These are phyloP conservation scores for Podospora tetraspora DNA, from an alignment of 495 filamentous ascomycete species.

Conservation along the genomic window DNA sequence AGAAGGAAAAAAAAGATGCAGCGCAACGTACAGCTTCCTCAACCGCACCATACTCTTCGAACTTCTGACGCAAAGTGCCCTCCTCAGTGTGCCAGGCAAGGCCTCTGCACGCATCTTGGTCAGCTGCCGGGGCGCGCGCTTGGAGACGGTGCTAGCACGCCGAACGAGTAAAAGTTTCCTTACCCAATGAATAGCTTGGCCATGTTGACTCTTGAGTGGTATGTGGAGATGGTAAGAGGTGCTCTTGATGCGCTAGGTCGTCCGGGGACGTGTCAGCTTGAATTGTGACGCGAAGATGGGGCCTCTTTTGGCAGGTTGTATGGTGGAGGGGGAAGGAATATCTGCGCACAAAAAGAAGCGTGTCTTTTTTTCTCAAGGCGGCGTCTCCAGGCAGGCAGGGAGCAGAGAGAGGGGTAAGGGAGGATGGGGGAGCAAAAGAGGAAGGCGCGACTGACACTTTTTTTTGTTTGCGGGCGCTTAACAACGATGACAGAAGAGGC, in stretches of 20 bases:
- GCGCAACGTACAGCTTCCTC: conserved; percentile 82
- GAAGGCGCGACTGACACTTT: conserved; percentile 12
- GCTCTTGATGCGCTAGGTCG: not conserved
- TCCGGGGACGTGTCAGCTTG: not conserved
- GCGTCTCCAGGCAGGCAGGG: conserved; percentile 3
- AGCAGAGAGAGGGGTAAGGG: conserved; percentile 5
- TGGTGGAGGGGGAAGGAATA: not conserved
- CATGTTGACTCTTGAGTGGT: conserved; percentile 48
- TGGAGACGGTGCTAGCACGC: not conserved
- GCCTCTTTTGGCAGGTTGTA: conserved; percentile 7
- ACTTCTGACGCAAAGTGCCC: conserved; percentile 70
- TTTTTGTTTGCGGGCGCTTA: conserved; percentile 2
- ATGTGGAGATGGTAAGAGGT: not conserved
- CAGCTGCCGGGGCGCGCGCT: conserved; percentile 10
- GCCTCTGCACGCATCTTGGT: conserved; percentile 53
- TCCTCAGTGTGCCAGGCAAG: conserved; percentile 98
- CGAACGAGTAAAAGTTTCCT: conserved; percentile 25
- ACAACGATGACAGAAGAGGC: not conserved
- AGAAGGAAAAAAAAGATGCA: conserved; percentile 12
- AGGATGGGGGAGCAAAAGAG: conserved; percentile 6
- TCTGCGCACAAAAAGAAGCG: not conserved
- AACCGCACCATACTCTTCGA: conserved; percentile 80
- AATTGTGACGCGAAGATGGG: not conserved
- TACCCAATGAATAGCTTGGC: conserved; percentile 91
- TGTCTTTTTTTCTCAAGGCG: not conserved